Percentiles rank a stretch among this genome's conserved stretches.
phyloP scores from a whole-genome alignment of 1,284 basidiomycete species.

The Vanrija sp. region DNA sequence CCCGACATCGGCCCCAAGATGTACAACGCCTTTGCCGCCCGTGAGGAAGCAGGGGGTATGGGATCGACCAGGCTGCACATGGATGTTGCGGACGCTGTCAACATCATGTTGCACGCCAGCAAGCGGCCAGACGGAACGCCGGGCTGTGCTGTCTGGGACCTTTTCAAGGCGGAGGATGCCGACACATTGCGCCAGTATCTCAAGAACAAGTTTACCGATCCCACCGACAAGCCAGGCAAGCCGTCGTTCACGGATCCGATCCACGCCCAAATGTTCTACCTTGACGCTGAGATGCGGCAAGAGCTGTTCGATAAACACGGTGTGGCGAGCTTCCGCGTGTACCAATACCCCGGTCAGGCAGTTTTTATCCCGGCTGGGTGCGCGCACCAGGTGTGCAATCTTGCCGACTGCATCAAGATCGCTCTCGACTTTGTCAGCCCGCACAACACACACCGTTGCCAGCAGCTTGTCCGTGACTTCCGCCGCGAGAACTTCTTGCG shows the following conservation, averaged over 20 bases:
- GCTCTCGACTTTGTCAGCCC: constrained; percentile 95
- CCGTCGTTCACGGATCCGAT: constrained; percentile 67
- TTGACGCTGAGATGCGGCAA: constrained; percentile 65
- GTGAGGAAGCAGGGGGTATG: constrained; percentile 22
- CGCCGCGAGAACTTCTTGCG: constrained; percentile 76
- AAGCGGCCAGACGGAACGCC: constrained; percentile 59
- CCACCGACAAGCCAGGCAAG: constrained; percentile 14
- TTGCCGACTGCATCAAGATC: constrained; percentile 90
- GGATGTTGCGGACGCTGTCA: constrained; percentile 94
- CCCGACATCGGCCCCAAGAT: constrained; percentile 79
- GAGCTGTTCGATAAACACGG: constrained; percentile 65
- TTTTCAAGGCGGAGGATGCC: constrained; percentile 81
- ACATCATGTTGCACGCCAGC: constrained; percentile 79
- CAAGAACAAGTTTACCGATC: constrained; percentile 43
- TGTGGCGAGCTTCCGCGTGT: constrained; percentile 75
- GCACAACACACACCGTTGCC: constrained; percentile 82
- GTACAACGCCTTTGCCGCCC: constrained; percentile 51
- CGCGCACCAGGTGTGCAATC: constrained; percentile 75
- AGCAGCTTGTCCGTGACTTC: constrained; percentile 80
- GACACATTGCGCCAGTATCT: constrained; percentile 71
- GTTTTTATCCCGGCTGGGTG: constrained; percentile 95
- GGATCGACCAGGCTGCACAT: constrained; percentile 75
- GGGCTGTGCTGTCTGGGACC: constrained; percentile 87
- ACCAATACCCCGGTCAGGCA: constrained; percentile 87
- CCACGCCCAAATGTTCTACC: constrained; percentile 82